phyloP scores from a whole-genome alignment of 495 filamentous ascomycete genomes.

The Saxophila tyrrhenica region DNA sequence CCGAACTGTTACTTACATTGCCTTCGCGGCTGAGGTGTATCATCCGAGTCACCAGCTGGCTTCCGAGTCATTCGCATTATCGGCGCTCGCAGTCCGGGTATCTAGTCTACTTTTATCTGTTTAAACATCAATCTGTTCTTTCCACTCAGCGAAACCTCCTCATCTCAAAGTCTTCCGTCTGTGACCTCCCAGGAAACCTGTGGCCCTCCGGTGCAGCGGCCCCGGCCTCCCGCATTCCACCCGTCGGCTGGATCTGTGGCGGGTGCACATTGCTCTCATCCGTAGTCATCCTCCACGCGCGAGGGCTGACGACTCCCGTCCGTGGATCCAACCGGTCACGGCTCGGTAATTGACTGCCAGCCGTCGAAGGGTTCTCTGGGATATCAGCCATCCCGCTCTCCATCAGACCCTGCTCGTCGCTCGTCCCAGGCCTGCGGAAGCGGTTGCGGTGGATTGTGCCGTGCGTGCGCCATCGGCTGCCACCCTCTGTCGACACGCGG shows the following conservation, averaged over 20 bases:
- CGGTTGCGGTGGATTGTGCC: slow-evolving; percentile 28
- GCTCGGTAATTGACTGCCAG: slow-evolving; percentile 1
- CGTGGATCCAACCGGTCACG: slow-evolving; percentile 22
- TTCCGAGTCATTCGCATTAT: no score
- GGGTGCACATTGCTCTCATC: slow-evolving; percentile 1
- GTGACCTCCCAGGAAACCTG: slow-evolving; percentile 10
- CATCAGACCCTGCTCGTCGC: slow-evolving; percentile 23
- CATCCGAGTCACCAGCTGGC: no score
- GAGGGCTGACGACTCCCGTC: slow-evolving; percentile 22
- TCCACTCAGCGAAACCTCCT: slow-evolving; percentile 17
- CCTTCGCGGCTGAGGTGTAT: no score
- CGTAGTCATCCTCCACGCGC: slow-evolving; percentile 18
- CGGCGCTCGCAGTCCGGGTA: no score
- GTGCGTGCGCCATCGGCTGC: slow-evolving; percentile 3
- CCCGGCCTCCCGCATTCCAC: slow-evolving; percentile 4
- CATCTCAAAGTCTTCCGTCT: slow-evolving; percentile 28
- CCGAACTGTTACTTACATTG: no score
- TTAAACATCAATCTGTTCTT: no score
- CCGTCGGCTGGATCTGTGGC: slow-evolving; percentile 8
- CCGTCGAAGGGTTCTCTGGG: slow-evolving; percentile 20
- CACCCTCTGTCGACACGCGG: slow-evolving; percentile 21
- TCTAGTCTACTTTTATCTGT: no score
- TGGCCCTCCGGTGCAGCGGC: background rate
- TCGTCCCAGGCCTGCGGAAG: slow-evolving; percentile 20
- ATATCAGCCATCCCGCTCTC: slow-evolving; percentile 29